These are phyloP conservation scores for Salvia hispanica DNA, from an alignment of 257 asterid genomes.

Conservation along the genomic window DNA sequence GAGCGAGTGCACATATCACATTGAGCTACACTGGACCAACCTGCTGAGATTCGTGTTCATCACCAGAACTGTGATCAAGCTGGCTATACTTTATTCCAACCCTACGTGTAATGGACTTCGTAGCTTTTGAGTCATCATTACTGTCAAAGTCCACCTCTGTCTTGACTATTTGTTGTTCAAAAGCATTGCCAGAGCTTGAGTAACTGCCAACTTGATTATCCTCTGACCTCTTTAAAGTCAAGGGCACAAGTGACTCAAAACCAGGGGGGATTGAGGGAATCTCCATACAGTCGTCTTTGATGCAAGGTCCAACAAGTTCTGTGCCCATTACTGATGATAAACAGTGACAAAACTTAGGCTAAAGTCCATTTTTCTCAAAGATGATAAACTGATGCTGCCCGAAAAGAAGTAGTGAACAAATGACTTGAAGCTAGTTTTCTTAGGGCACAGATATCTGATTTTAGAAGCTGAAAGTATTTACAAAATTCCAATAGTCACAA, in stretches of 20 bases:
- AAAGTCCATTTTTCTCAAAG: slow-evolving; percentile 5
- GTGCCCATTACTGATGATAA: slow-evolving; percentile 68
- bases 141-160: slow-evolving; percentile 33
- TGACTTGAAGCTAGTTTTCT: slow-evolving; percentile 10
- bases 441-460: slow-evolving; percentile 6
- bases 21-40: slow-evolving; percentile 37
- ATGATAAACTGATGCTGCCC: slow-evolving; percentile 11
- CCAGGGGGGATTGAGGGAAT: slow-evolving; percentile 80
- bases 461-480: neutral
- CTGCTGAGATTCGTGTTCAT: slow-evolving; percentile 71
- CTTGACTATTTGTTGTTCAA: slow-evolving; percentile 35
- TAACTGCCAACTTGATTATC: slow-evolving; percentile 38
- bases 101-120: slow-evolving; percentile 55
- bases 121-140: slow-evolving; percentile 46
- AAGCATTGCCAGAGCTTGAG: slow-evolving; percentile 42
- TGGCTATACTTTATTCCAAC: slow-evolving; percentile 57
- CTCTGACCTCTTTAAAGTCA: slow-evolving; percentile 60
- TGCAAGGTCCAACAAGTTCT: slow-evolving; percentile 66
- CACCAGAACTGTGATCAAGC: slow-evolving; percentile 59
- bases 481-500: neutral
- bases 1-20: slow-evolving; percentile 14
- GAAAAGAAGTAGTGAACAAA: slow-evolving; percentile 17
- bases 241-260: slow-evolving; percentile 81
- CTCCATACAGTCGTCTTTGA: slow-evolving; percentile 77
- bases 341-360: slow-evolving; percentile 5